Evolutionary conservation across 352 stramenopile species (phyloP).

Genomic region (Aphanomyces cochlioides): DNA sequence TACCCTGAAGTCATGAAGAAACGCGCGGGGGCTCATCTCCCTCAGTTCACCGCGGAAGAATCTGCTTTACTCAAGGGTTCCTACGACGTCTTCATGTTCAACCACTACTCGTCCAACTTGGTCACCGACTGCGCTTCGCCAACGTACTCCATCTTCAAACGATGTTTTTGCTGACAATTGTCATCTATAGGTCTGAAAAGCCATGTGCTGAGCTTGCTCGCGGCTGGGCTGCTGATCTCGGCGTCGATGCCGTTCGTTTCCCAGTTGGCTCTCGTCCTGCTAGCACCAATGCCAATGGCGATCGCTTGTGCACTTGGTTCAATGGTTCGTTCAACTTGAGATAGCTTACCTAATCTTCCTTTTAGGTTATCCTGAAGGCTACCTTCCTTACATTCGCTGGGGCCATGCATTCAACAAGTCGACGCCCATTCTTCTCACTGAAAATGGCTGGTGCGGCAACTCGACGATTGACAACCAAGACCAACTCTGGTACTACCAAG

Average conservation of each 20-base stretch:
- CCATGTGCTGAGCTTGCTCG: conserved; percentile 40
- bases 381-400: conserved; percentile 61
- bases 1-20: conserved; percentile 90
- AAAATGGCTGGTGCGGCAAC: conserved; percentile 70
- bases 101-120: conserved; percentile 85
- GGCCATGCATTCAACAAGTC: conserved; percentile 42
- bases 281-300: conserved; percentile 40
- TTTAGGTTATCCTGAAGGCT: conserved; percentile 51
- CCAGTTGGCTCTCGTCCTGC: conserved; percentile 52
- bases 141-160: conserved; percentile 5
- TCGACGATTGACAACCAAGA: conserved; percentile 52
- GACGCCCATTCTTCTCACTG: conserved; percentile 45
- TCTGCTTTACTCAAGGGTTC: conserved; percentile 70
- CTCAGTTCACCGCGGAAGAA: conserved; percentile 80
- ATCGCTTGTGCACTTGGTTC: conserved; percentile 45
- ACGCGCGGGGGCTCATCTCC: conserved; percentile 68
- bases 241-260: conserved; percentile 49
- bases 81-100: conserved; percentile 93
- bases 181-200: conserved; percentile 33
- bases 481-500: conserved; percentile 62
- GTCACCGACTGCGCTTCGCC: conserved; percentile 49
- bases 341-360: conserved; percentile 33
- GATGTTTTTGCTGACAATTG: not conserved
- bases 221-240: conserved; percentile 48
- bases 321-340: conserved; percentile 35